Evolutionary conservation across 2,329 filamentous ascomycete genomes (phyloP), one percentile per base, ranked within the genome.

Genomic region (Neofusicoccum kwambonambiense): DNA sequence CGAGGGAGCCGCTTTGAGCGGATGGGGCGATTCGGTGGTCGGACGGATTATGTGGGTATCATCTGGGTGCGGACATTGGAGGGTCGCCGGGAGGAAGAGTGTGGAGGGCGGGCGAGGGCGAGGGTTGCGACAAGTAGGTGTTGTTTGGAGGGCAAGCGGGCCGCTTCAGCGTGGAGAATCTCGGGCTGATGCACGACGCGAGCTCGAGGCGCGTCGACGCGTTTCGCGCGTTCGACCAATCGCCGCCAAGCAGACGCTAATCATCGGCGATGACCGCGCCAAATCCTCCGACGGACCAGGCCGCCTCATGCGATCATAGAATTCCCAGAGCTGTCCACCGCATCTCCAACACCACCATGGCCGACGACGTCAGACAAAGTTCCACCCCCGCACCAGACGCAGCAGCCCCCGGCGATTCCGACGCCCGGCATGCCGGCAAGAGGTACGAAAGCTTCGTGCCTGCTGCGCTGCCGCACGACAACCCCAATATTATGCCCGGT

Each of bases 401-500:
- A 15, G 42, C 31, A 35, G 39, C 37, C 27, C 9, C 54, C 15
- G n/a, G 19, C 61, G 62, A 27, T 19, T n/a, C 60, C 35, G 60
- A 64, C 47, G 54, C 34, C 13, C 56, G 56, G 13, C 49, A 58
- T 37, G 8, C 41, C 4, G 44, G 27, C 51, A 47, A 58, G 41
- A 34, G 34, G 49, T 64, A 64, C 52, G 52, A 64, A 35, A 54
- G 42, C 35, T 45, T 41, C 44, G 27, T 31, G 6, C 50, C 34
- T 41, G 57, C 35, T 41, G 57, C 35, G 22, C 49, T 42, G 70
- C 22, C 72, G 67, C 50, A 50, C 74, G 78, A 84, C 65, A 83
- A 80, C 54, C 81, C 82, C 45, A 86, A 86, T 71, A 73, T 81
- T 63, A 75, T 88, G 74, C 81, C 86, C 1, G 84, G 84, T 64